Evolutionary conservation across 345 rosid genomes (phyloP), one percentile per base, ranked within the genome.

Genomic region (Aquilaria sinensis): DNA sequence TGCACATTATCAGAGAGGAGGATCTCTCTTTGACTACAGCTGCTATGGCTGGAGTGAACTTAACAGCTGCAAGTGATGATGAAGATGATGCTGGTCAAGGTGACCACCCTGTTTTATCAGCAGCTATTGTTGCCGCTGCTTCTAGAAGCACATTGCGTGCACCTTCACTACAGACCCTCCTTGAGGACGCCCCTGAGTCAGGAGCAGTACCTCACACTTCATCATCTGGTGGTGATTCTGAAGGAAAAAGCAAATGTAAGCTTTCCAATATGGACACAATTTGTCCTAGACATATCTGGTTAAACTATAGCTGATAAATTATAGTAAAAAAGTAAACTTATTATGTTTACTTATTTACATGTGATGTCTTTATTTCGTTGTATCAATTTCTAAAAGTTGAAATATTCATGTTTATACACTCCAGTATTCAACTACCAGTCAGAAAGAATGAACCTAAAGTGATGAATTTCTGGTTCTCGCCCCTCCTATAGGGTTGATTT

Each of bases 171-270:
- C 97, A 88, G 67, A 85, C 88, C 46, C 83, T 90, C 34, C 87
- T 94, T 13, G 99, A 94, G 78, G 96, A 87, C 31, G 58, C 69
- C 43, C 99, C 95, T 62, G 91, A 78, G 33, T 77, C 91, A 32
- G 81, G 83, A 7, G 80, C 88, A 68, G 52, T 81, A 58, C 91
- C 88, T 63, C 93, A 68, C 52, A 65, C 92, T 61, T 83, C 90
- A 59, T 91, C 96, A n/a, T 91, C 97, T 6, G 97, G 96, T 31
- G 99, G 96, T 80, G 97, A 95, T 77, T 89, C 99, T 48, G 99
- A 95, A 76, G 97, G 96, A 72, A 91, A 84, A 85, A 85, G 89
- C 82, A 95, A 91, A 81, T 87, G 92, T 87, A 52, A 69, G 77
- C 46, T 11, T 62, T 57, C 47, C n/a, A 9, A 13, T 9, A 47